These are phyloP conservation scores for Quercus robur DNA, from an alignment of 306 rosid species.

Conservation along the genomic window DNA sequence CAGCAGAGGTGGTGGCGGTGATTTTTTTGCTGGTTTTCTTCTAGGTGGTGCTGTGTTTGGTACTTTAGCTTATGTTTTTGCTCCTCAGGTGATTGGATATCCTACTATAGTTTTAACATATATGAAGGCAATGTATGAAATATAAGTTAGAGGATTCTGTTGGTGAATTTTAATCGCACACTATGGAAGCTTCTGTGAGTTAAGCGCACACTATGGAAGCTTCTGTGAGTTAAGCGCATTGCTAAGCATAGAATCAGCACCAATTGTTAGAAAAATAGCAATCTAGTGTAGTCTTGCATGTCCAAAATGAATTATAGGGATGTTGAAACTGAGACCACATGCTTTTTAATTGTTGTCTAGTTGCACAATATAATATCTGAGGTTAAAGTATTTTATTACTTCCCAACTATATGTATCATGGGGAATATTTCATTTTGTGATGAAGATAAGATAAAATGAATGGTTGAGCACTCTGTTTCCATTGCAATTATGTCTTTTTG, in stretches of 20 bases:
- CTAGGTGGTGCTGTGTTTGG: constrained; percentile 92
- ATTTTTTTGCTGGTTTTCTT: constrained; percentile 81
- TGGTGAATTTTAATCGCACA: not conserved
- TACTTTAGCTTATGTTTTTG: constrained; percentile 75
- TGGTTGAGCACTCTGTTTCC: not conserved
- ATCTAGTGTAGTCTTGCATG: not conserved
- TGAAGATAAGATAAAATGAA: not conserved
- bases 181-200: not conserved
- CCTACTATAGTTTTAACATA: constrained; percentile 3
- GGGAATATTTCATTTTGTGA: not conserved
- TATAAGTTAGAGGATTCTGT: not conserved
- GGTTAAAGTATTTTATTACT: not conserved
- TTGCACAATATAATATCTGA: not conserved
- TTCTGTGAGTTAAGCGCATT: not conserved
- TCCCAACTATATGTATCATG: not conserved
- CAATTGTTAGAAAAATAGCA: not conserved
- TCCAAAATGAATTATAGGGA: not conserved
- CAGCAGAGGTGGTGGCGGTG: constrained; percentile 68
- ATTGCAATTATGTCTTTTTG: not conserved
- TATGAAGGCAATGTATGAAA: constrained; percentile 7
- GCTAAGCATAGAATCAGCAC: not conserved
- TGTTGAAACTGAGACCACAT: not conserved
- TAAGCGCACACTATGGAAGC: not conserved
- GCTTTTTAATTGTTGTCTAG: not conserved
- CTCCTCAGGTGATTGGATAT: constrained; percentile 81